phyloP scores from a whole-genome alignment of 2,329 filamentous ascomycete genomes.

The Penicillium sp. region DNA sequence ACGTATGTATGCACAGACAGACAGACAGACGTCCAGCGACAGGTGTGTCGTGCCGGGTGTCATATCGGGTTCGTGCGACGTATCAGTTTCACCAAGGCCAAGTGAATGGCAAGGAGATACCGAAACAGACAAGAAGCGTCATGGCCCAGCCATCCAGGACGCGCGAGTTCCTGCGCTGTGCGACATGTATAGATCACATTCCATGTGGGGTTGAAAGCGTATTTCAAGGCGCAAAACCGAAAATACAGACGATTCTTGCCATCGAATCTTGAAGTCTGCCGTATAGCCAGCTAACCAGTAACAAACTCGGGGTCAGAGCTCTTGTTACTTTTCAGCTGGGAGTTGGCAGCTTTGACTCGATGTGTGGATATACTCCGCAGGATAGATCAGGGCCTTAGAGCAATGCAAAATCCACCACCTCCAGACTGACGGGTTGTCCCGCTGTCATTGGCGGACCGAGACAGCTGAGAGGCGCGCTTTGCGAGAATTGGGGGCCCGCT shows the following conservation, averaged over 20 bases:
- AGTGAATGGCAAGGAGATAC: background rate
- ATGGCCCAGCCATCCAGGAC: slow-evolving; percentile 8
- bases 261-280: no score
- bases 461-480: background rate
- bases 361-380: background rate
- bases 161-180: slow-evolving; percentile 17
- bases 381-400: background rate
- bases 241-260: background rate
- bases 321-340: background rate
- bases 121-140: slow-evolving; percentile 1
- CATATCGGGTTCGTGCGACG: slow-evolving; percentile 13
- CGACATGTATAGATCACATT: slow-evolving; percentile 23
- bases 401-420: slow-evolving; percentile 1
- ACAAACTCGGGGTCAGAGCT: background rate
- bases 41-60: slow-evolving; percentile 5
- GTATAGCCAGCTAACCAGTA: background rate
- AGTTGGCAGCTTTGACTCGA: background rate
- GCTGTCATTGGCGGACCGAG: background rate
- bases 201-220: slow-evolving; percentile 6
- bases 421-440: background rate
- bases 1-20: background rate
- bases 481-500: background rate
- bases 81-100: slow-evolving; percentile 13
- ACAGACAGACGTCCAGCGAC: background rate
- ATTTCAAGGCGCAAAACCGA: background rate